Conservation (phyloP, 1,139 yeast genomes). For the Lodderomyces pseudojiufengensis region DNA sequence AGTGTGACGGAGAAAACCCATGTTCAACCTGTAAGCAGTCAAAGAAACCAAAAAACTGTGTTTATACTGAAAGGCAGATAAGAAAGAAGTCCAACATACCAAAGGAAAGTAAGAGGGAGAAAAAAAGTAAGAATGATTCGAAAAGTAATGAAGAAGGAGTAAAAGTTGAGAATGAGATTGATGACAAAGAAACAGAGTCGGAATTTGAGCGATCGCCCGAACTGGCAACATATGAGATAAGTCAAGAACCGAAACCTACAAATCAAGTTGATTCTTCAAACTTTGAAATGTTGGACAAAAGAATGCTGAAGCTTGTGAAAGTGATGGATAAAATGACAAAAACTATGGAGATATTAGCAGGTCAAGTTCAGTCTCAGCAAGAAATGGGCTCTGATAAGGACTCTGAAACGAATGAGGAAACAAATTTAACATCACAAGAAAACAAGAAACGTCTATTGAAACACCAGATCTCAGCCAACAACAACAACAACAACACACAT, state of each 20-base stretch:
- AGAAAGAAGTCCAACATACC: conserved; percentile 12
- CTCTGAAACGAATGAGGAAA: neutral
- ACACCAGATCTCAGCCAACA: neutral
- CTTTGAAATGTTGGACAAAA: conserved; percentile 19
- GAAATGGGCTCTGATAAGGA: neutral
- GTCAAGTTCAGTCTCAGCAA: neutral
- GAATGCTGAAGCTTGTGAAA: conserved; percentile 24
- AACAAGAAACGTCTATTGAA: neutral
- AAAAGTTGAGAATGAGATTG: neutral
- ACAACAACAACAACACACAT: neutral
- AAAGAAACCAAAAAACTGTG: conserved; percentile 21
- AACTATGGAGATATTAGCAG: conserved; percentile 7
- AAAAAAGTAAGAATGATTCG: too few species aligned
- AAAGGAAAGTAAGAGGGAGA: too few species aligned
- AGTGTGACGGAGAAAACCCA: conserved; percentile 47
- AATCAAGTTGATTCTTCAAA: conserved; percentile 6
- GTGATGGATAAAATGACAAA: conserved; percentile 19
- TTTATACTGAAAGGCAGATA: conserved; percentile 24
- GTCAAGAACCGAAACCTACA: too few species aligned
- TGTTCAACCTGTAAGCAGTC: conserved; percentile 40
- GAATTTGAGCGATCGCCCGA: too few species aligned
- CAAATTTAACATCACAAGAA: neutral
- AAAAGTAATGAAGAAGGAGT: too few species aligned
- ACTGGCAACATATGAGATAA: too few species aligned
- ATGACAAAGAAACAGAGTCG: too few species aligned